phyloP scores from a whole-genome alignment of 202 grass and related monocot genomes.

The Panicum hallii region DNA sequence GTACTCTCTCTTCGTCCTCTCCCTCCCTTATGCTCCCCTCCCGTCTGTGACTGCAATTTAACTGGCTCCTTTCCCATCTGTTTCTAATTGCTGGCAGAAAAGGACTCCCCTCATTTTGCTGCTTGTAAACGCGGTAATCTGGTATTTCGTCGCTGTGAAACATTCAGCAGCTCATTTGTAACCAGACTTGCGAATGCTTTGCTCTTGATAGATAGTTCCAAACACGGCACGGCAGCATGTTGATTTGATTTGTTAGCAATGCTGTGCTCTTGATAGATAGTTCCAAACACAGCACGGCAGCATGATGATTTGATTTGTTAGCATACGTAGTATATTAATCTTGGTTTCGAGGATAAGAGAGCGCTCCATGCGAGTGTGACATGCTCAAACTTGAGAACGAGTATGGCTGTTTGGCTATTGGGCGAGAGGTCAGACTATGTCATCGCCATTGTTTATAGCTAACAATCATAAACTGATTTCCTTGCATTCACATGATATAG shows the following conservation, averaged over 20 bases:
- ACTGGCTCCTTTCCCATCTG: not conserved
- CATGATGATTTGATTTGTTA: not conserved
- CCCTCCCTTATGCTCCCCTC: not conserved
- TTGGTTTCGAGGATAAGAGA: not conserved
- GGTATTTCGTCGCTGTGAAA: not conserved
- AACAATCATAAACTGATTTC: not conserved
- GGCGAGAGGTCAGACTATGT: conserved; percentile 5
- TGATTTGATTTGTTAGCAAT: not conserved
- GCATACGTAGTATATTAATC: not conserved
- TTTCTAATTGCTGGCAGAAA: not conserved
- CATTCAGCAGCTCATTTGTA: not conserved
- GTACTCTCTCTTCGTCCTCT: not conserved
- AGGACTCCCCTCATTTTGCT: not conserved
- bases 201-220: not conserved
- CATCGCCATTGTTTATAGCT: not conserved
- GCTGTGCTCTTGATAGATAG: not conserved
- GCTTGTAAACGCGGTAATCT: not conserved
- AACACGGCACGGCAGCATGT: not conserved
- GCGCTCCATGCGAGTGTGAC: not conserved
- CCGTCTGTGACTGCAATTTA: not conserved
- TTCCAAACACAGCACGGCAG: not conserved
- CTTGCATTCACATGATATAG: not conserved
- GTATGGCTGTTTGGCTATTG: not conserved
- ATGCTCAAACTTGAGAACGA: not conserved
- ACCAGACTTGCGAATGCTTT: not conserved